Conservation (phyloP, 768 basidiomycete genomes). For the Neoboletus subvelutipes region DNA sequence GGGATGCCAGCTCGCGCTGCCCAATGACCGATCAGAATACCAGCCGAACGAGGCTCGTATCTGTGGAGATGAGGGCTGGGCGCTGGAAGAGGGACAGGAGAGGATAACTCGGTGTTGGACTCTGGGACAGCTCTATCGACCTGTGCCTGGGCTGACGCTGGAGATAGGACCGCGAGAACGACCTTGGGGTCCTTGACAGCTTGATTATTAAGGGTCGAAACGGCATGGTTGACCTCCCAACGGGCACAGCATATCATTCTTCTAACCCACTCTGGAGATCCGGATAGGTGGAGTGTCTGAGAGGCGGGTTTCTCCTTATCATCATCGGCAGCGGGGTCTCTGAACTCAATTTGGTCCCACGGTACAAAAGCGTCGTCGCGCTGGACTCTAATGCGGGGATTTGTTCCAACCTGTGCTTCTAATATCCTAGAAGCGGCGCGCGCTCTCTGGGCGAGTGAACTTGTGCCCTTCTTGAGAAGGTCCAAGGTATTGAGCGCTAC, state of each 20-base stretch:
- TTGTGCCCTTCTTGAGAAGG: slow-evolving; percentile 88
- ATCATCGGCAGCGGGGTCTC: slow-evolving; percentile 30
- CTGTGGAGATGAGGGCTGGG: slow-evolving; percentile 54
- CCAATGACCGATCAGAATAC: slow-evolving; percentile 65
- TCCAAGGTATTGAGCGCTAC: slow-evolving; percentile 89
- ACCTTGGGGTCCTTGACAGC: slow-evolving; percentile 44
- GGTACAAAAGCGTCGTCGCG: slow-evolving; percentile 78
- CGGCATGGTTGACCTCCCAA: slow-evolving; percentile 67
- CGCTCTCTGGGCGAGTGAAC: slow-evolving; percentile 73
- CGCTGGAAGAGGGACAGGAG: slow-evolving; percentile 67
- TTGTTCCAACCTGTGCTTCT: slow-evolving; percentile 82
- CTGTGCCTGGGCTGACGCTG: slow-evolving; percentile 26
- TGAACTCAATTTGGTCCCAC: slow-evolving; percentile 72
- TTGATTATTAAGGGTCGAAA: slow-evolving; percentile 27
- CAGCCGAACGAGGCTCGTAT: slow-evolving; percentile 64
- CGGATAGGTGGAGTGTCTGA: slow-evolving; percentile 26
- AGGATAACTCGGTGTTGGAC: slow-evolving; percentile 28
- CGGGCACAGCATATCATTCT: slow-evolving; percentile 80
- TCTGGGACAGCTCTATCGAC: slow-evolving; percentile 25
- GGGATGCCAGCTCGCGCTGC: slow-evolving; percentile 60
- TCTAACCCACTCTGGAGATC: slow-evolving; percentile 81
- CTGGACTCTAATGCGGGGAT: slow-evolving; percentile 79
- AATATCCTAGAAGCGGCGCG: slow-evolving; percentile 86
- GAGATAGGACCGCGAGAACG: slow-evolving; percentile 56
- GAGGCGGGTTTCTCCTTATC: slow-evolving; percentile 26